A percentile compares a stretch with the other conserved stretches of the same genome.
Evolutionary conservation across 139 green algal genomes (phyloP).

Genomic region (Auxenochlorella pyrenoidosa): DNA sequence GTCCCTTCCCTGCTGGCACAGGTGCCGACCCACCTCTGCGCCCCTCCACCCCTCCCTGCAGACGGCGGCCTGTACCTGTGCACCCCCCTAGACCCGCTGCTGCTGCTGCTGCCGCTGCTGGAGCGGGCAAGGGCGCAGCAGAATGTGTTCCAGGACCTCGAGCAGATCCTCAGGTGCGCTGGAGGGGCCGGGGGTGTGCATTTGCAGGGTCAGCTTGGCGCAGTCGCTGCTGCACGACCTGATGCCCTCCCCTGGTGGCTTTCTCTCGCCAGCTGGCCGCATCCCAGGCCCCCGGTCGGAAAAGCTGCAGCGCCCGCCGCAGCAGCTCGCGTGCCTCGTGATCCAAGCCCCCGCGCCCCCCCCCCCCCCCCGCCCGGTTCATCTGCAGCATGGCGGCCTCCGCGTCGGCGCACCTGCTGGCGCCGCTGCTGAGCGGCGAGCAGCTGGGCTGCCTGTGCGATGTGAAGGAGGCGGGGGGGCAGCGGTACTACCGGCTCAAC

Average conservation of each 20-base stretch:
- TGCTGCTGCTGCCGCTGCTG: slow-evolving; percentile 69
- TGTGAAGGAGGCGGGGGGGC: slow-evolving; percentile 37
- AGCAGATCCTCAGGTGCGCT: slow-evolving; percentile 48
- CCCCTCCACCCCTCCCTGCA: slow-evolving; percentile 42
- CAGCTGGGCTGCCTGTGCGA: slow-evolving; percentile 52
- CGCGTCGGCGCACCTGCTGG: slow-evolving; percentile 3
- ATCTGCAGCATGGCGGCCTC: slow-evolving; percentile 13
- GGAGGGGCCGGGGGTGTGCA: too few species aligned
- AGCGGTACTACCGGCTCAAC: slow-evolving; percentile 53
- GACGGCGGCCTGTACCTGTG: slow-evolving; percentile 68
- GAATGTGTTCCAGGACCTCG: slow-evolving; percentile 46
- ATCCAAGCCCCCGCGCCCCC: too few species aligned
- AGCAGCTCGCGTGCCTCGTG: too few species aligned
- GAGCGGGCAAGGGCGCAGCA: slow-evolving; percentile 27
- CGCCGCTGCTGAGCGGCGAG: neutral
- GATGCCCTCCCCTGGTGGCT: too few species aligned
- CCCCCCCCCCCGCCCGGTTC: too few species aligned
- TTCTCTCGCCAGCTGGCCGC: too few species aligned
- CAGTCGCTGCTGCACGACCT: too few species aligned
- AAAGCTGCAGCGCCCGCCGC: too few species aligned
- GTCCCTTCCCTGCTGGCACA: too few species aligned
- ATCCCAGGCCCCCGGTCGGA: too few species aligned
- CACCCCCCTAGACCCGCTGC: slow-evolving; percentile 64
- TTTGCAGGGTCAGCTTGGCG: too few species aligned
- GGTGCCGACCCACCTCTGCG: too few species aligned